Evolutionary conservation across 345 rosid species (phyloP).

Genomic region (Hibiscus tridactylites): DNA sequence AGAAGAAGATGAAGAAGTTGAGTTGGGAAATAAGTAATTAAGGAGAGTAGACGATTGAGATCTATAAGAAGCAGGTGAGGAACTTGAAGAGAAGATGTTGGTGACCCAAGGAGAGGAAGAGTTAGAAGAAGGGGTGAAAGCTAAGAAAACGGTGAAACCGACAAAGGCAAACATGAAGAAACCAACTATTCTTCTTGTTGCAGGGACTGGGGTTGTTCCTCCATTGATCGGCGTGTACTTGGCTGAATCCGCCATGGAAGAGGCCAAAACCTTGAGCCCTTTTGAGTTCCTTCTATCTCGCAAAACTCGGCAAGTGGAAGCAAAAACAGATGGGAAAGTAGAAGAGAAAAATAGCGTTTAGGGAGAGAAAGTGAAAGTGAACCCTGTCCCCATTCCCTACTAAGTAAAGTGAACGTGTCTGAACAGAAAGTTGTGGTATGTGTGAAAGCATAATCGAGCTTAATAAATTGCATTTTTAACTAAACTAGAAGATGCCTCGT

Average conservation of each 20-base stretch:
- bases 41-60: slow-evolving; percentile 51
- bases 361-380: too few relatives aligned
- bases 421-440: too few relatives aligned
- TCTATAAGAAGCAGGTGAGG: slow-evolving; percentile 29
- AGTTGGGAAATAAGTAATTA: slow-evolving; percentile 36
- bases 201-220: slow-evolving; percentile 20
- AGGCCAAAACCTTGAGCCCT: background rate
- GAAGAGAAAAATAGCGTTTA: too few relatives aligned
- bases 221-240: slow-evolving; percentile 41
- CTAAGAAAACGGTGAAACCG: slow-evolving; percentile 55
- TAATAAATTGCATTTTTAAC: too few relatives aligned
- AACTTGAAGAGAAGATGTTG: slow-evolving; percentile 28
- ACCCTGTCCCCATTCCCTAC: too few relatives aligned
- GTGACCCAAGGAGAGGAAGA: slow-evolving; percentile 47
- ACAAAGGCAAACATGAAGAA: slow-evolving; percentile 59
- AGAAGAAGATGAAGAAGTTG: slow-evolving; percentile 13
- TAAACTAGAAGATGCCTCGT: too few relatives aligned
- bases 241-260: slow-evolving; percentile 47
- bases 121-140: slow-evolving; percentile 54
- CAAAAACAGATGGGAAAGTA: too few relatives aligned
- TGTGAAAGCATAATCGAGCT: too few relatives aligned
- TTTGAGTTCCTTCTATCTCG: too few relatives aligned
- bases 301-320: too few relatives aligned
- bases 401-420: too few relatives aligned
- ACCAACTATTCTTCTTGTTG: slow-evolving; percentile 44